A percentile compares a stretch with the other conserved stretches of the same genome.
Evolutionary conservation across 2,329 filamentous ascomycete species (phyloP).

Genomic region (Ambrosiella beaveri): DNA sequence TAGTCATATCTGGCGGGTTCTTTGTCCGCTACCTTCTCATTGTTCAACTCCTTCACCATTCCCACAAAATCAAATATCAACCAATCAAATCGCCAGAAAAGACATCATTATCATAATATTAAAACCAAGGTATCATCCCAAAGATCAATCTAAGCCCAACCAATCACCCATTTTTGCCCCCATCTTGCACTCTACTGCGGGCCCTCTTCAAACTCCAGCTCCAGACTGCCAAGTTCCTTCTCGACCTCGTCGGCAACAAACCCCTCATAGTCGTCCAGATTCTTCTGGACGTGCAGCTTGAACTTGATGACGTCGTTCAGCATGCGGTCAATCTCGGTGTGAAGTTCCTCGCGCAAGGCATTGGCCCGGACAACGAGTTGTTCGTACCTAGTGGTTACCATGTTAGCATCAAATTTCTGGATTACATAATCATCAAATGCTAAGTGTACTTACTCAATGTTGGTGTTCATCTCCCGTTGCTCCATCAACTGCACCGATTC

Average conservation of each 20-base stretch:
- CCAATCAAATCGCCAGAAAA: neutral
- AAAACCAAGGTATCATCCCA: neutral
- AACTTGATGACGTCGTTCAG: conserved; percentile 96
- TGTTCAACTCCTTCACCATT: too few relatives aligned
- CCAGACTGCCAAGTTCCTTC: conserved; percentile 55
- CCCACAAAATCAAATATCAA: too few relatives aligned
- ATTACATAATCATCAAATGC: neutral
- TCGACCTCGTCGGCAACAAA: conserved; percentile 92
- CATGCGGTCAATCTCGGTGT: conserved; percentile 91
- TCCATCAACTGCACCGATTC: conserved; percentile 86
- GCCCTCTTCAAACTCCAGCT: conserved; percentile 18
- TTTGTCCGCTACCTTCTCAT: too few relatives aligned
- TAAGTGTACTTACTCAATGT: conserved; percentile 57
- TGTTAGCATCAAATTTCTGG: neutral
- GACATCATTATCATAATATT: neutral
- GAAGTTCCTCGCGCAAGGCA: conserved; percentile 82
- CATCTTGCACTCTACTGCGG: neutral
- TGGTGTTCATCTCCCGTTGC: conserved; percentile 89
- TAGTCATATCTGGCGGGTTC: too few relatives aligned
- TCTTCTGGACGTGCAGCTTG: conserved; percentile 91
- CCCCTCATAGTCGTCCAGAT: conserved; percentile 80
- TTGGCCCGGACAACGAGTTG: conserved; percentile 75
- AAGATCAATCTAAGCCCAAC: neutral
- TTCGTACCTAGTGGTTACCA: conserved; percentile 49
- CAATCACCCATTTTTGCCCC: neutral